Evolutionary conservation across 805 yeast species (phyloP).

Genomic region (Nakazawaea wyomingensis): DNA sequence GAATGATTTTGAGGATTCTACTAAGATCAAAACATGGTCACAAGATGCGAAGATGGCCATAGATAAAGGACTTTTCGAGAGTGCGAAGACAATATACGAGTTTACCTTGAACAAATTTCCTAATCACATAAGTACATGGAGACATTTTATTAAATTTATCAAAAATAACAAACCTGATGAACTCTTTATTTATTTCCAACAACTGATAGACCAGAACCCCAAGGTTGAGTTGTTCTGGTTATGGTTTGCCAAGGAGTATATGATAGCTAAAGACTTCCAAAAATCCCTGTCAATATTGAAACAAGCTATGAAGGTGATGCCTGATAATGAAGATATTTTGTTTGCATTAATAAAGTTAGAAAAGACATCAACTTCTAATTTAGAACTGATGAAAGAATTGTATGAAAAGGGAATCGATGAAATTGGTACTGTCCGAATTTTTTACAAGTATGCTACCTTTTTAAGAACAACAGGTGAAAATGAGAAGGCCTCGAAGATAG

Average conservation of each 20-base stretch:
- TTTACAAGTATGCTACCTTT: conserved; percentile 56
- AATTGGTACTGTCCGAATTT: conserved; percentile 43
- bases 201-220: conserved; percentile 48
- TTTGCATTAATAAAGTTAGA: conserved; percentile 69
- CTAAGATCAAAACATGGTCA: conserved; percentile 25
- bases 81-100: conserved; percentile 44
- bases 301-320: conserved; percentile 38
- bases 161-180: conserved; percentile 24
- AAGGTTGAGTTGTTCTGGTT: conserved; percentile 46
- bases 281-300: conserved; percentile 51
- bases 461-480: conserved; percentile 34
- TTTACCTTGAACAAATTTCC: conserved; percentile 45
- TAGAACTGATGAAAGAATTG: conserved; percentile 28
- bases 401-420: conserved; percentile 33
- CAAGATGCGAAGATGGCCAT: conserved; percentile 31
- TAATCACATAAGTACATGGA: conserved; percentile 42
- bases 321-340: conserved; percentile 55
- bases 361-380: conserved; percentile 23
- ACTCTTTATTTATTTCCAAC: conserved; percentile 43
- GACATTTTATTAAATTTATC: conserved; percentile 33
- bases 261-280: conserved; percentile 35
- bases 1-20: conserved; percentile 21
- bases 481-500: conserved; percentile 33
- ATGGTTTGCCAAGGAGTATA: conserved; percentile 74
- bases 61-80: conserved; percentile 21